phyloP scores from a whole-genome alignment of 306 rosid species.

The Rosa lucieae region DNA sequence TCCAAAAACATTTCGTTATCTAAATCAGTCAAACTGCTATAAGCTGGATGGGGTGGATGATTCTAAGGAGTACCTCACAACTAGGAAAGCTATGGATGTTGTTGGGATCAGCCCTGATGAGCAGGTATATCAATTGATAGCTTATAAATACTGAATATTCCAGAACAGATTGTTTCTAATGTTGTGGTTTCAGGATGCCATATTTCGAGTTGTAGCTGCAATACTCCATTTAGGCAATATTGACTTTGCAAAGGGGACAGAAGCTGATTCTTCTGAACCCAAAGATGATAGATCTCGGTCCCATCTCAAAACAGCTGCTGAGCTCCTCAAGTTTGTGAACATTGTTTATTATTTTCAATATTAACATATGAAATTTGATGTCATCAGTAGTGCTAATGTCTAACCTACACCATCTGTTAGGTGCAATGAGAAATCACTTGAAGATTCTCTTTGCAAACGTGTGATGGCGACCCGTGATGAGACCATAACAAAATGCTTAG shows the following conservation, averaged over 20 bases:
- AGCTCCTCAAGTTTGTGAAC: slow-evolving; percentile 64
- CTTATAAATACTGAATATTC: slow-evolving; percentile 7
- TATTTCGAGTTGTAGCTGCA: slow-evolving; percentile 87
- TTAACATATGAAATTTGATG: slow-evolving; percentile 7
- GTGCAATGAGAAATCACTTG: slow-evolving; percentile 84
- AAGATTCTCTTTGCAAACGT: slow-evolving; percentile 90
- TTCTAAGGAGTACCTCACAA: slow-evolving; percentile 70
- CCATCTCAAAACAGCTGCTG: slow-evolving; percentile 82
- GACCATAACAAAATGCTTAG: slow-evolving; percentile 74
- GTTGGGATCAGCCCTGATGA: slow-evolving; percentile 79
- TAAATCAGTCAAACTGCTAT: slow-evolving; percentile 80
- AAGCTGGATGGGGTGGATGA: slow-evolving; percentile 76
- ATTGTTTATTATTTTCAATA: background rate
- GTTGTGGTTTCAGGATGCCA: slow-evolving; percentile 66
- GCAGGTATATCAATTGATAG: slow-evolving; percentile 56
- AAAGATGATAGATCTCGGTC: slow-evolving; percentile 71
- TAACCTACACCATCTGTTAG: slow-evolving; percentile 40
- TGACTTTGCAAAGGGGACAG: slow-evolving; percentile 77
- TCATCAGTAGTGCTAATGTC: slow-evolving; percentile 18
- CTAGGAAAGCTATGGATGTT: slow-evolving; percentile 93
- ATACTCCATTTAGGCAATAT: slow-evolving; percentile 91
- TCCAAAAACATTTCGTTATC: slow-evolving; percentile 76
- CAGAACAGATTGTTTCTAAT: background rate
- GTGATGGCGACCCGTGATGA: slow-evolving; percentile 94
- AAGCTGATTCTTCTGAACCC: slow-evolving; percentile 79